These are phyloP conservation scores for Verticillium zaregamsianum DNA, from an alignment of 2,329 filamentous ascomycete species.

Conservation along the genomic window DNA sequence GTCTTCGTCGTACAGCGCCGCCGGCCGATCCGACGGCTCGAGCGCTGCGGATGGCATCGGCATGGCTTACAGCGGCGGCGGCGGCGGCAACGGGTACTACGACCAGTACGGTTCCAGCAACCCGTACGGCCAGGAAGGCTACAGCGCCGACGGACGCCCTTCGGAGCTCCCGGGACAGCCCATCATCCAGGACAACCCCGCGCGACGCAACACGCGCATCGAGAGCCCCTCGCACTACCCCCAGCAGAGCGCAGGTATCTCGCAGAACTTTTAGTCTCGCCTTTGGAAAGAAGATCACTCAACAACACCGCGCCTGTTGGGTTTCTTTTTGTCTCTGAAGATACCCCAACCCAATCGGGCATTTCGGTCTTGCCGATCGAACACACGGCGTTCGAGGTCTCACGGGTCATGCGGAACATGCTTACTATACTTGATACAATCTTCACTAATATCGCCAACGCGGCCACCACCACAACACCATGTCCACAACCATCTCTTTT, in stretches of 20 bases:
- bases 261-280: constrained; percentile 79
- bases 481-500: not conserved
- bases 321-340: constrained; percentile 1
- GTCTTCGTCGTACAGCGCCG: constrained; percentile 89
- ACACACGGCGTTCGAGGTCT: not conserved
- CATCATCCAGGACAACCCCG: constrained; percentile 88
- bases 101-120: constrained; percentile 55
- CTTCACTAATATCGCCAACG: not conserved
- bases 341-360: not conserved
- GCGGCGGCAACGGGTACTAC: constrained; percentile 46
- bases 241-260: constrained; percentile 89
- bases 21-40: constrained; percentile 67
- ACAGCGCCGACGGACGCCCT: constrained; percentile 27
- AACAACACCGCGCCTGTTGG: not conserved
- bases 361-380: not conserved
- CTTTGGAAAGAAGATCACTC: not conserved
- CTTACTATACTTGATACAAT: not conserved
- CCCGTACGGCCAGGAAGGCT: constrained; percentile 47
- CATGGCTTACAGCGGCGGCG: constrained; percentile 30
- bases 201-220: constrained; percentile 88
- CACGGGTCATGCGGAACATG: not conserved
- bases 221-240: constrained; percentile 87
- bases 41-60: constrained; percentile 42
- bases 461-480: not conserved
- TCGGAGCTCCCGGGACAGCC: constrained; percentile 57